Conservation (phyloP, 441 rosid species). For the Viola pubescens region DNA sequence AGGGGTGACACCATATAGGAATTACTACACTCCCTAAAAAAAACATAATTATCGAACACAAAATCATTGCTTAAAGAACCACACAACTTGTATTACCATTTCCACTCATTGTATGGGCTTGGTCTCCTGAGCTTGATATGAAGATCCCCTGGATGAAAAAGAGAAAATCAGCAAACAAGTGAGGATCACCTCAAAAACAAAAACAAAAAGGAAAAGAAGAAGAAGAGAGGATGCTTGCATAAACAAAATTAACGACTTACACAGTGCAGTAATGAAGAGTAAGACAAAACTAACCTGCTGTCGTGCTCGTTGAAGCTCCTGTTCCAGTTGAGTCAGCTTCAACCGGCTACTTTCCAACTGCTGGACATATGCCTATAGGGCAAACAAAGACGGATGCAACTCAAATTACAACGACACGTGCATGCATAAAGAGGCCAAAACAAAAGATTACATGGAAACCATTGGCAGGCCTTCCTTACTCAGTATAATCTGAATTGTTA, state of each 20-base stretch:
- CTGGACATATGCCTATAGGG: slow-evolving; percentile 81
- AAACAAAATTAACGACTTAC: background rate
- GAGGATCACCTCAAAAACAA: slow-evolving; percentile 1
- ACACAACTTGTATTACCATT: slow-evolving; percentile 44
- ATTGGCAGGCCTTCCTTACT: no score
- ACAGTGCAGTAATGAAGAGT: slow-evolving; percentile 14
- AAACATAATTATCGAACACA: background rate
- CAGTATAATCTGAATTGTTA: no score
- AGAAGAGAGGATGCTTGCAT: background rate
- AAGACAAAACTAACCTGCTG: slow-evolving; percentile 61
- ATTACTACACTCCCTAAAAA: background rate
- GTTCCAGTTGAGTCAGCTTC: slow-evolving; percentile 93
- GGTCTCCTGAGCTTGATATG: slow-evolving; percentile 96
- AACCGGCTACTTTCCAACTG: slow-evolving; percentile 92
- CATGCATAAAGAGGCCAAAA: slow-evolving; percentile 3
- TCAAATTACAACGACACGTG: slow-evolving; percentile 4
- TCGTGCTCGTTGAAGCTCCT: slow-evolving; percentile 96
- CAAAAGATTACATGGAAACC: slow-evolving; percentile 1
- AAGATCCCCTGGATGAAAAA: slow-evolving; percentile 60
- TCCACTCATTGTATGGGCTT: slow-evolving; percentile 77
- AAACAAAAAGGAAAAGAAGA: background rate
- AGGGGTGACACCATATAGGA: background rate
- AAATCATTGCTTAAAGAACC: background rate
- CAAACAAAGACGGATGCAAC: slow-evolving; percentile 15
- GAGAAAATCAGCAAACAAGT: background rate